Evolutionary conservation across 2,329 filamentous ascomycete species (phyloP).

Genomic region (Diplodia intermedia): DNA sequence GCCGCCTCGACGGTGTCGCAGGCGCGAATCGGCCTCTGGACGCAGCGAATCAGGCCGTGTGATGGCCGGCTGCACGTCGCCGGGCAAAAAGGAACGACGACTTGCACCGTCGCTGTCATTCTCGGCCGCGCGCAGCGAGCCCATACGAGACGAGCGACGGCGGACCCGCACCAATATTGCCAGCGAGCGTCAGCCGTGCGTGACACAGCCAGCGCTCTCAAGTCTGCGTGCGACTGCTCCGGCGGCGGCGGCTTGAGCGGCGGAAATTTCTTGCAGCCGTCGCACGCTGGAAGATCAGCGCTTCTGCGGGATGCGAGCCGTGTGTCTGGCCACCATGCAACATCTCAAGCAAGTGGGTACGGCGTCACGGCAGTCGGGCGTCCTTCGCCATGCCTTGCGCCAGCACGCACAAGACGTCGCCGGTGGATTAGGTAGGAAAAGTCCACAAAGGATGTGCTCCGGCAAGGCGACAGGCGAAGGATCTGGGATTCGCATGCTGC

Average conservation of each 20-base stretch:
- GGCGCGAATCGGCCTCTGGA: neutral
- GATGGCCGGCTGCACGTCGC: constrained; percentile 2
- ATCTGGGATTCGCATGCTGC: constrained; percentile 14
- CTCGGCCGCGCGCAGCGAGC: constrained; percentile 15
- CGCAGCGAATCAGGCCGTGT: neutral
- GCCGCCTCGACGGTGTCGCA: neutral
- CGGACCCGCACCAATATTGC: constrained; percentile 15
- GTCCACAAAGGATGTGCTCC: constrained; percentile 7
- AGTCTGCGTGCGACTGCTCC: constrained; percentile 17
- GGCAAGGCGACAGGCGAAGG: neutral
- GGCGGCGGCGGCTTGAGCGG: constrained; percentile 15
- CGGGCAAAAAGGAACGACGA: constrained; percentile 5
- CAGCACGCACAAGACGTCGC: constrained; percentile 1
- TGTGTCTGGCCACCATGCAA: constrained; percentile 22
- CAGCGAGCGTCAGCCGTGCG: constrained; percentile 1
- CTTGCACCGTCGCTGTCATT: constrained; percentile 1
- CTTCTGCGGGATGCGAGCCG: constrained; percentile 20
- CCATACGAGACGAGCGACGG: constrained; percentile 13
- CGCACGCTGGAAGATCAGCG: constrained; percentile 16
- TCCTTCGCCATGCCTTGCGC: constrained; percentile 18
- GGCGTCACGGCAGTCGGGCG: constrained; percentile 9
- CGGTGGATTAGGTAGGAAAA: neutral
- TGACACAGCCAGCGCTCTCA: neutral
- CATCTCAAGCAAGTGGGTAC: constrained; percentile 21
- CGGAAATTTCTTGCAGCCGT: constrained; percentile 32